Evolutionary conservation across 495 filamentous ascomycete species (phyloP), one percentile per base, ranked within the genome.

Genomic region (Aspergillus diversus): DNA sequence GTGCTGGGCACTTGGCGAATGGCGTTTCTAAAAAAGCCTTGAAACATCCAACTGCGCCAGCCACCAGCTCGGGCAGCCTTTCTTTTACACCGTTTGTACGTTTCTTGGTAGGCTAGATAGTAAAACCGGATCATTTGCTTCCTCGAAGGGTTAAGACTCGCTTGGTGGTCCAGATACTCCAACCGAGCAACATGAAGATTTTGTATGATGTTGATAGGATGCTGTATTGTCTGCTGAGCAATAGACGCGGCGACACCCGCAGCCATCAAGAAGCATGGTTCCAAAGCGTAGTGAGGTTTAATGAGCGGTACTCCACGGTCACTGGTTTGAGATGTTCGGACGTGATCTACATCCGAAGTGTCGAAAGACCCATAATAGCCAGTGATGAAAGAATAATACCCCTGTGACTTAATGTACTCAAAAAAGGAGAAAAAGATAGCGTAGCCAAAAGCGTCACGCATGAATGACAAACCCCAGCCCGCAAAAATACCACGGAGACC

Each of bases 1-100:
- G 93, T 96, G 71, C 91, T 93, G 15, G 93, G 93, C 42, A 96
- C 89, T 75, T 95, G 91, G 43, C 88, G 82, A 48, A 96, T 80
- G 4, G 91, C 91, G 59, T 83, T 88, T 75, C 82, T 82, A 70
- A 88, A 79, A 71, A 96, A 96, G 7, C 88, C 91, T 15, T 82
- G 81, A 72, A 90, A 97, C 16, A 96, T 70, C 90, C 91, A 96
- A 32, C 75, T 76, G 32, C 82, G 70, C 83, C 90, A 87, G 3
- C 86, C 86, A 1, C 89, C 89, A 15, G 83, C 83, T 32, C 83
- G 77, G 16, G 71, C 68, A 1, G 90, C 91, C 66, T 89, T 85
- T 37, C 80, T 82, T 32, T 71, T 63, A 67, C 90, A 95, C 63
- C 90, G 84, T 33, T 85, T 79, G 71, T 86, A 90, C 1, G 92